phyloP scores from a whole-genome alignment of 176 grass and related monocot genomes.

The Urochloa ruziziensis region DNA sequence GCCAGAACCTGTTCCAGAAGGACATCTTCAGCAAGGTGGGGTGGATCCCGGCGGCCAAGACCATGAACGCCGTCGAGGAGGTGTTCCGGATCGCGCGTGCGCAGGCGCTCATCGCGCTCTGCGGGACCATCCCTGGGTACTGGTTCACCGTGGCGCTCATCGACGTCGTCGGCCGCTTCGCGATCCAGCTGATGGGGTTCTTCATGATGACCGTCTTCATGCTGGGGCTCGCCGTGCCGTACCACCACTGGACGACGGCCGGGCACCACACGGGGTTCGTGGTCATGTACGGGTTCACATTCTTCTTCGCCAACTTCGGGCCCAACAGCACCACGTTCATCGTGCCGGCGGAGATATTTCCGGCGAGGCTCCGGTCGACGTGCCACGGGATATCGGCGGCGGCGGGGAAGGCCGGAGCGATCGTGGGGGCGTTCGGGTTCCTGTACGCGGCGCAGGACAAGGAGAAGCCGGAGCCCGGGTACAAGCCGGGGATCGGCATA shows the following conservation, averaged over 20 bases:
- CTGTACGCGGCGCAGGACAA: conserved; percentile 50
- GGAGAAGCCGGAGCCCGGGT: conserved; percentile 32
- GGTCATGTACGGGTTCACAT: conserved; percentile 63
- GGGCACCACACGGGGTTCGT: conserved; percentile 58
- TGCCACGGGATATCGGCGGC: conserved; percentile 79
- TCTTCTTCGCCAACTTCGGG: conserved; percentile 67
- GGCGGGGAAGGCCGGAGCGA: conserved; percentile 48
- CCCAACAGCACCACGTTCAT: conserved; percentile 43
- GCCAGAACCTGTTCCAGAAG: conserved; percentile 81
- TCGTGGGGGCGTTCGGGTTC: conserved; percentile 60
- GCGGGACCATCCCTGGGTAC: conserved; percentile 80
- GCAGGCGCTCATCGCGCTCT: conserved; percentile 60
- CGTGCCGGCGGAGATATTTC: conserved; percentile 65
- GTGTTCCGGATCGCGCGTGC: conserved; percentile 63
- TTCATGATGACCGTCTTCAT: conserved; percentile 79
- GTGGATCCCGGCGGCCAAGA: conserved; percentile 50
- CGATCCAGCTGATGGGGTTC: conserved; percentile 67
- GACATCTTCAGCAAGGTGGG: conserved; percentile 63
- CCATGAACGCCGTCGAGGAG: conserved; percentile 70
- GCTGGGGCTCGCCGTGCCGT: conserved; percentile 54
- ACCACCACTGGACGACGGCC: conserved; percentile 63
- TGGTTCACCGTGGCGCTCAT: conserved; percentile 74
- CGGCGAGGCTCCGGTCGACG: conserved; percentile 49
- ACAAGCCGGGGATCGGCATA: conserved; percentile 45
- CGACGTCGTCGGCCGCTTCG: conserved; percentile 56